Conservation (phyloP, 371 early-diverging fungal genomes). For the Cokeromyces recurvatus region DNA sequence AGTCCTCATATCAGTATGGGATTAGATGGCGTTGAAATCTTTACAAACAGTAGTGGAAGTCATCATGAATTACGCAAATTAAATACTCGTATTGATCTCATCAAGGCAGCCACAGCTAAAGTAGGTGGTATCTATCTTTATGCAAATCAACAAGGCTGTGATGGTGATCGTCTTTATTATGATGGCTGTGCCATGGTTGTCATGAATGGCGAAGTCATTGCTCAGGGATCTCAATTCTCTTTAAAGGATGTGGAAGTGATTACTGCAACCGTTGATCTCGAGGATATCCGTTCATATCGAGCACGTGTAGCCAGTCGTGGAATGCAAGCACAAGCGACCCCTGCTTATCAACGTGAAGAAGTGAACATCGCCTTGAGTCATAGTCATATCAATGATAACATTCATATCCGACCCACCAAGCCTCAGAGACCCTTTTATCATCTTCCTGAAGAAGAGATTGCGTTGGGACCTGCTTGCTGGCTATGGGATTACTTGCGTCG, state of each 20-base stretch:
- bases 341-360: constrained; percentile 60
- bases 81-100: constrained; percentile 78
- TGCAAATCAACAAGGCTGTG: constrained; percentile 96
- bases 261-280: constrained; percentile 88
- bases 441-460: constrained; percentile 77
- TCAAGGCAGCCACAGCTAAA: constrained; percentile 86
- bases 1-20: constrained; percentile 93
- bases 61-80: constrained; percentile 93
- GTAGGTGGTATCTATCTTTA: constrained; percentile 95
- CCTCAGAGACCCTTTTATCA: constrained; percentile 46
- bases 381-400: constrained; percentile 37
- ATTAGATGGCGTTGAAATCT: constrained; percentile 94
- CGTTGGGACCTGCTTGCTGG: constrained; percentile 97
- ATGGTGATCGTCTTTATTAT: constrained; percentile 97
- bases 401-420: constrained; percentile 26
- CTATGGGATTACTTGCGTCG: constrained; percentile 97
- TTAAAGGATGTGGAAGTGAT: constrained; percentile 92
- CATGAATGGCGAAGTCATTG: constrained; percentile 86
- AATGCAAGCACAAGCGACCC: constrained; percentile 68
- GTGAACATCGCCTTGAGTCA: constrained; percentile 54
- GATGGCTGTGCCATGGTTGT: constrained; percentile 92
- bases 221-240: constrained; percentile 92
- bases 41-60: constrained; percentile 89
- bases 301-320: constrained; percentile 69
- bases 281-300: constrained; percentile 83